Base-by-base conservation (phyloP, 129 eudicot species). In the Silybum marianum region DNA sequence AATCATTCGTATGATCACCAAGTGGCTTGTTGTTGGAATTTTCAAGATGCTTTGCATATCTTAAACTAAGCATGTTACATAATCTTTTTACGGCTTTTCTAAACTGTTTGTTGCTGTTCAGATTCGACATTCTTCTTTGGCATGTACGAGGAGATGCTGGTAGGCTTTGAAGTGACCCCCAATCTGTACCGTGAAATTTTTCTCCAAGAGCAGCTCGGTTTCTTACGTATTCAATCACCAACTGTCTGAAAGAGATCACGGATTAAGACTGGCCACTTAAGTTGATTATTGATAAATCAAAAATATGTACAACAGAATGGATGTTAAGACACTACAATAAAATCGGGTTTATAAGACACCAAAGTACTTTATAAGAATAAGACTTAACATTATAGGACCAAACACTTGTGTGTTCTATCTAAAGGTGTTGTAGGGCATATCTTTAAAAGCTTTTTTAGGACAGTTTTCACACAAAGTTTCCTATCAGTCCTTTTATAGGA, bases 201-300 rank as follows among this genome's bases (percentile, higher is more conserved):
- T 90, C 94, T 42, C 99, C 99, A 48, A 80, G 97, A 81, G 82
- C 83, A 76, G 90, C 98, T 65, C 99, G 96, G 84, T 91, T 79
- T 87, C 89, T 91, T 72, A 77, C 92, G 80, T 89, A 95, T 76
- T 82, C 91, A 34, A 91, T 89, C 84, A 95, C 85, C 93, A 95
- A 83, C 82, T 85, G 89, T 84, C 99, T 95, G 90, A 73, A 38
- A 83, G 30, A 77, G 23, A 77, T 44, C 70, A 83, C 63, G 28
- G 30, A 65, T 9, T 19, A 22, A 65, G 28, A 23, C 69, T 23
- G 4, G 7, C 66, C 2, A 16, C 63, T 44, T 19, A 44, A 79
- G 77, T 32, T 4, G 36, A 32, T 32, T 32, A 28, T 28, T 70
- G n/a, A 71, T 79, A 63, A 62, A 65, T 81, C 22, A 73, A 25